Percentiles rank a stretch among this genome's conserved stretches.
These are phyloP conservation scores for Pneumocystis carinii DNA, from an alignment of 1,139 yeast genomes.

Conservation along the genomic window DNA sequence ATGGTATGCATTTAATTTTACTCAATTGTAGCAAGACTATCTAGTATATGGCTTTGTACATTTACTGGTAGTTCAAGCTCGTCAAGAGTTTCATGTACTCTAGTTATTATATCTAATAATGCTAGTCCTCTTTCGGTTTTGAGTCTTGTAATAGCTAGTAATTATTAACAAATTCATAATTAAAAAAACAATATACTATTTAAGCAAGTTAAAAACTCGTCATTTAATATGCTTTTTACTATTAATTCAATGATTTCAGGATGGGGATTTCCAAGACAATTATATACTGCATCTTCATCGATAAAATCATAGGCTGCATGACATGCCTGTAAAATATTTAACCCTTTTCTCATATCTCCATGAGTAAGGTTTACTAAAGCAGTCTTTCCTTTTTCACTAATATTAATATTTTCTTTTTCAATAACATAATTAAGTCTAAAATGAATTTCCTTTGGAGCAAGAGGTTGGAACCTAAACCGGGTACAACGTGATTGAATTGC, in stretches of 20 bases:
- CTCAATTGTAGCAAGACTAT: conserved; percentile 45
- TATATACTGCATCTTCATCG: conserved; percentile 63
- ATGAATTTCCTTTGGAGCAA: conserved; percentile 50
- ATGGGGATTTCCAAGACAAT: conserved; percentile 90
- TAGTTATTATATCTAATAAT: conserved; percentile 64
- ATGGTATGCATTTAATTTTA: conserved; percentile 35
- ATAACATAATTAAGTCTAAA: conserved; percentile 56
- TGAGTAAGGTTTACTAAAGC: conserved; percentile 57
- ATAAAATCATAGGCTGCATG: conserved; percentile 53
- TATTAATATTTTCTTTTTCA: conserved; percentile 45
- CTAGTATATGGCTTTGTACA: conserved; percentile 14
- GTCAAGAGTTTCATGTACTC: conserved; percentile 56
- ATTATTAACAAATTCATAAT: not conserved
- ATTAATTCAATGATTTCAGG: conserved; percentile 71
- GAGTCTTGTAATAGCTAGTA: conserved; percentile 21
- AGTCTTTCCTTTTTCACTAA: conserved; percentile 43
- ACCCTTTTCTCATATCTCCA: conserved; percentile 94
- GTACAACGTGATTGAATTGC: conserved; percentile 92
- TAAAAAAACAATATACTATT: conserved; percentile 35
- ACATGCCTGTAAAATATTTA: conserved; percentile 90
- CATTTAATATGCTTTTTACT: conserved; percentile 60
- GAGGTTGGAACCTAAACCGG: conserved; percentile 80
- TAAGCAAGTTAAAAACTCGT: conserved; percentile 75
- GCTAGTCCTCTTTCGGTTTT: conserved; percentile 74
- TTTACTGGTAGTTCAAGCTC: conserved; percentile 32